Evolutionary conservation across 345 rosid species (phyloP), one percentile per base, ranked within the genome.

Genomic region (Passiflora organensis): DNA sequence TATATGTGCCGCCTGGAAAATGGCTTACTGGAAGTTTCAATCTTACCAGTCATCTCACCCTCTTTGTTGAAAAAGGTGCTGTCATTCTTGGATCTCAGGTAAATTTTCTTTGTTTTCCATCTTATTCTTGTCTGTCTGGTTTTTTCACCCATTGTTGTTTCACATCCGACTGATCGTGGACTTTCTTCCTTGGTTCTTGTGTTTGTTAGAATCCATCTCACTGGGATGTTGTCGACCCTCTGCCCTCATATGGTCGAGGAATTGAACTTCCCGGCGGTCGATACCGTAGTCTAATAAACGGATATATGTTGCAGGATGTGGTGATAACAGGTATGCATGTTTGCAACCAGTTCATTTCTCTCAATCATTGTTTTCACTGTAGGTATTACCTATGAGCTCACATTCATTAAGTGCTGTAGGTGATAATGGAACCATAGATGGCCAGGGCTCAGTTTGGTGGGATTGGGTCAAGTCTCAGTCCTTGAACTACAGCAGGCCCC

Each of bases 21-120:
- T 91, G 95, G 96, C 93, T 91, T 22, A 88, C 95, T 0, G 99
- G 94, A 55, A 86, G 99, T 67, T 75, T 91, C 77, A 91, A 86
- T 53, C 96, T 91, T 55, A 91, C 99, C 0, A 91, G 94, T 75
- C 99, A 86, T 64, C 99, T 91, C 62, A 91, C 99, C 9, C 84
- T 91, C 60, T 91, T 88, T 75, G 63, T 91, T 63, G 96, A 80
- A 60, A 91, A 84, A 66, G 95, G 87, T 19, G 96, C 98, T 11
- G 70, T 80, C 32, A 84, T 91, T 64, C 95, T 91, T 59, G 99
- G 87, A 49, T 91, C 94, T 23, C 87, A 88, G 87, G 99, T 88
- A 74, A 43, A 39, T 53, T 53, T 48, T 13, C 32, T 16, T 60
- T 37, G 22, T 6, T 49, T 45, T 5, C 10, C 10, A 15, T 2